Evolutionary conservation across 2,329 filamentous ascomycete species (phyloP).

Genomic region (Cordyceps tenuipes): DNA sequence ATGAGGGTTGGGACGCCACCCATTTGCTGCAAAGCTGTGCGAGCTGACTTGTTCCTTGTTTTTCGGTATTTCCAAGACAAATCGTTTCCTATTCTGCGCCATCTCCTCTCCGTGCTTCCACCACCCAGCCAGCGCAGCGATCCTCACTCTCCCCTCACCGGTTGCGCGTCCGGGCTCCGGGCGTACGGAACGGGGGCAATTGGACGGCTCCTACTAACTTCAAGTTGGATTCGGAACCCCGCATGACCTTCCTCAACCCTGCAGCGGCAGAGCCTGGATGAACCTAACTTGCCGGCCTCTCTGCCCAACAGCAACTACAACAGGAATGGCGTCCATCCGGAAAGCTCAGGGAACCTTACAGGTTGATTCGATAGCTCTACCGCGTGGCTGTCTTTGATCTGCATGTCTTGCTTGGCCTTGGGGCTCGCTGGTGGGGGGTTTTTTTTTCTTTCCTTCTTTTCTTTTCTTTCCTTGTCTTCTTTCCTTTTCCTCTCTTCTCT

Average conservation of each 20-base stretch:
- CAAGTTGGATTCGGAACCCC: not conserved
- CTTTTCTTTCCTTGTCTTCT: not conserved
- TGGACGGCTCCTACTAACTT: not conserved
- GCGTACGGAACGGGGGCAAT: not conserved
- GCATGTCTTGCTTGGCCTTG: not conserved
- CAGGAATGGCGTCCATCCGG: not conserved
- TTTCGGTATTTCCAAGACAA: not conserved
- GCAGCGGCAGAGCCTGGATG: not conserved
- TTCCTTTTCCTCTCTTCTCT: not conserved
- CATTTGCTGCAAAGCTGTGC: not conserved
- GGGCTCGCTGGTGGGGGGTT: not conserved
- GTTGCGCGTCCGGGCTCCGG: not conserved
- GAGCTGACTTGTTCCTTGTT: not conserved
- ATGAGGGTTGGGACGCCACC: not conserved
- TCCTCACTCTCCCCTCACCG: too few species aligned
- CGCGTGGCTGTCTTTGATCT: not conserved
- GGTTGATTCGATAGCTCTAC: not conserved
- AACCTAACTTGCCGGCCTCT: not conserved
- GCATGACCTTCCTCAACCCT: not conserved
- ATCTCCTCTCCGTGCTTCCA: too few species aligned
- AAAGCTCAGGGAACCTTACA: not conserved
- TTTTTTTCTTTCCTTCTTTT: not conserved
- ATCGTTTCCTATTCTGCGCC: not conserved
- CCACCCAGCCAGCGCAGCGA: too few species aligned
- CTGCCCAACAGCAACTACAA: not conserved